Conservation (phyloP, 2,329 filamentous ascomycete species). For the Sarocladium oryzae region DNA sequence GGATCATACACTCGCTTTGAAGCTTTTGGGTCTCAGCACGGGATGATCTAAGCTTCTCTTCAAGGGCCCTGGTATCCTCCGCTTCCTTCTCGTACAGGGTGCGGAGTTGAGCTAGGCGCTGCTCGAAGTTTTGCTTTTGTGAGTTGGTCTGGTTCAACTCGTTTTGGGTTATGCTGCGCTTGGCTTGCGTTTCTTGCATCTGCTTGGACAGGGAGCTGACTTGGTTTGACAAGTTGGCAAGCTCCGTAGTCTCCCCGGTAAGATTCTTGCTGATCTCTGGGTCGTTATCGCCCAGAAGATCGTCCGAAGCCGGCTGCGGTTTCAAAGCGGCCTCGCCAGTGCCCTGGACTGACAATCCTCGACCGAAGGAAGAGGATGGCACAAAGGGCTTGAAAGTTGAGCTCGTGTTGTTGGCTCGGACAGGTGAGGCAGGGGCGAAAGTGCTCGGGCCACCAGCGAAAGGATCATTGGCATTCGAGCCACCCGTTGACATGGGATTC, state of each 20-base stretch:
- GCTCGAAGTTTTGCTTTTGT: constrained; percentile 91
- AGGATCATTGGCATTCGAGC: constrained; percentile 59
- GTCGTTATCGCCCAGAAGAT: constrained; percentile 86
- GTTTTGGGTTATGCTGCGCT: constrained; percentile 71
- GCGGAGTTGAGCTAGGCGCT: constrained; percentile 78
- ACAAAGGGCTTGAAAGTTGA: constrained; percentile 80
- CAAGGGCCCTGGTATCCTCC: constrained; percentile 73
- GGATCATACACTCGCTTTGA: constrained; percentile 72
- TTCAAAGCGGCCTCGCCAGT: constrained; percentile 56
- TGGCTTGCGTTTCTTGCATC: constrained; percentile 86
- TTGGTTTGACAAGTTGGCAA: constrained; percentile 94
- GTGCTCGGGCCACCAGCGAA: constrained; percentile 48
- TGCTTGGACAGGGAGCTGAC: constrained; percentile 85
- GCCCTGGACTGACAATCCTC: constrained; percentile 67
- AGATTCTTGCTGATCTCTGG: constrained; percentile 83
- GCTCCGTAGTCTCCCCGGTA: constrained; percentile 81
- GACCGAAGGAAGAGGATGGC: constrained; percentile 87
- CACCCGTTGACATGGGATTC: constrained; percentile 63
- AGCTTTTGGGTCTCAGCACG: constrained; percentile 78
- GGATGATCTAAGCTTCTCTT: constrained; percentile 72
- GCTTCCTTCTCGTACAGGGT: constrained; percentile 90
- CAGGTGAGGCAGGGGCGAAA: constrained; percentile 46
- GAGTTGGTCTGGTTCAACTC: constrained; percentile 74
- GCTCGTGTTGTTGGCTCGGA: constrained; percentile 40
- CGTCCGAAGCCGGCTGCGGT: constrained; percentile 57